These are phyloP conservation scores for Phytopythium chamaehyphon DNA, from an alignment of 352 stramenopile genomes.

Conservation along the genomic window DNA sequence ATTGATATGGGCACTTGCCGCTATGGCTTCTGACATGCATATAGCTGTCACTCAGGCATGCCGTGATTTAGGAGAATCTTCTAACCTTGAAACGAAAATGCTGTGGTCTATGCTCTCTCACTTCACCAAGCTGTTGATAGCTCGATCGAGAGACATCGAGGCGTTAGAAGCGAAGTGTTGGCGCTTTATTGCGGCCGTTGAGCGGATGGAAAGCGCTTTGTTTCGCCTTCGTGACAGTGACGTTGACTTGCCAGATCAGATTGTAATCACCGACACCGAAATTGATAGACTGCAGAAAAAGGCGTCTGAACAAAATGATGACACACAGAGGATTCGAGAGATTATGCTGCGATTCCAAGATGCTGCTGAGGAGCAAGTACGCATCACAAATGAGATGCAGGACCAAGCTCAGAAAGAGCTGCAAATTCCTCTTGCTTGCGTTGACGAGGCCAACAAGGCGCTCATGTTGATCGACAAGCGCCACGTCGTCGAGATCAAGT, in stretches of 20 bases:
- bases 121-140: conserved; percentile 21
- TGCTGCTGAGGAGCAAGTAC: conserved; percentile 57
- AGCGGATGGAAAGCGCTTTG: conserved; percentile 18
- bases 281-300: conserved; percentile 21
- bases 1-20: conserved; percentile 34
- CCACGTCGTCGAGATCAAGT: conserved; percentile 83
- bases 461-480: conserved; percentile 63
- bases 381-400: conserved; percentile 64
- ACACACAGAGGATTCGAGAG: conserved; percentile 37
- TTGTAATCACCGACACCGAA: conserved; percentile 16
- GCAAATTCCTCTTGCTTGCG: conserved; percentile 46
- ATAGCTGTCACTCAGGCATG: conserved; percentile 10
- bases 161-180: conserved; percentile 10
- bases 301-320: conserved; percentile 34
- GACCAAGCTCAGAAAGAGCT: conserved; percentile 48
- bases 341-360: conserved; percentile 62
- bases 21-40: conserved; percentile 27
- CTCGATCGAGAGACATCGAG: conserved; percentile 15
- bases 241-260: conserved; percentile 12
- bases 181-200: conserved; percentile 20
- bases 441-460: conserved; percentile 64
- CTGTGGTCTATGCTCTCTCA: conserved; percentile 14
- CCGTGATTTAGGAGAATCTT: neutral
- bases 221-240: conserved; percentile 17
- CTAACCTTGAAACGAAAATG: neutral